Evolutionary conservation across 129 eudicot species (phyloP).

Genomic region (Erigeron canadensis): DNA sequence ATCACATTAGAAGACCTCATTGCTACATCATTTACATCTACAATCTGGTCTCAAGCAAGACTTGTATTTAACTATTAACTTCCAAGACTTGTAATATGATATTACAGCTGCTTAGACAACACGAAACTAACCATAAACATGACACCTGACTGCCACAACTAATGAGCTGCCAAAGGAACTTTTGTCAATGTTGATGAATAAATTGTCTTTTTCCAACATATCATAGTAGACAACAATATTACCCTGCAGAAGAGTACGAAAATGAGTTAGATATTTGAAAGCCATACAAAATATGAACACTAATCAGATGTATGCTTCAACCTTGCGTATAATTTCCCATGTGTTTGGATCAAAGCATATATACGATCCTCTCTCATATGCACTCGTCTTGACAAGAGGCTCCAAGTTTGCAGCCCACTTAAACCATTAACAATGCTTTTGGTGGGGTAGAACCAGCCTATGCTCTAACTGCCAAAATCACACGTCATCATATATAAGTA

Average conservation of each 20-base stretch:
- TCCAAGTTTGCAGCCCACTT: conserved; percentile 67
- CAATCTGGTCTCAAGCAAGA: too few relatives aligned
- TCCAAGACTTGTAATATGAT: too few relatives aligned
- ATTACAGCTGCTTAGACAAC: too few relatives aligned
- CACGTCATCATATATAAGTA: too few relatives aligned
- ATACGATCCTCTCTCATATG: conserved; percentile 83
- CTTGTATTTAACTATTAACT: too few relatives aligned
- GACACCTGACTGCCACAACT: conserved; percentile 32
- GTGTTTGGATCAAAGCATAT: conserved; percentile 84
- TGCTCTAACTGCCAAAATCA: conserved; percentile 50
- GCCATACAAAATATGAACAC: background rate
- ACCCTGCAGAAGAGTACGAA: conserved; percentile 50
- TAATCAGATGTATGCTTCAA: conserved; percentile 8
- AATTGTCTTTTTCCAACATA: conserved; percentile 75
- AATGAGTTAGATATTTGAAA: background rate
- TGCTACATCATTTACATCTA: too few relatives aligned
- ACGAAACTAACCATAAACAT: conserved; percentile 11
- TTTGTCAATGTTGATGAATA: conserved; percentile 62
- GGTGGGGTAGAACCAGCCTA: conserved; percentile 90
- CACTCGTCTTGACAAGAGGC: conserved; percentile 63
- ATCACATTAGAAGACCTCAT: too few relatives aligned
- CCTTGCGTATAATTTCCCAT: conserved; percentile 94
- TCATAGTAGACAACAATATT: conserved; percentile 79
- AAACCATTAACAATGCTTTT: conserved; percentile 68
- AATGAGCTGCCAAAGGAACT: conserved; percentile 31